Conservation (phyloP, 1,284 basidiomycete genomes). For the Papiliotrema fonsecae region DNA sequence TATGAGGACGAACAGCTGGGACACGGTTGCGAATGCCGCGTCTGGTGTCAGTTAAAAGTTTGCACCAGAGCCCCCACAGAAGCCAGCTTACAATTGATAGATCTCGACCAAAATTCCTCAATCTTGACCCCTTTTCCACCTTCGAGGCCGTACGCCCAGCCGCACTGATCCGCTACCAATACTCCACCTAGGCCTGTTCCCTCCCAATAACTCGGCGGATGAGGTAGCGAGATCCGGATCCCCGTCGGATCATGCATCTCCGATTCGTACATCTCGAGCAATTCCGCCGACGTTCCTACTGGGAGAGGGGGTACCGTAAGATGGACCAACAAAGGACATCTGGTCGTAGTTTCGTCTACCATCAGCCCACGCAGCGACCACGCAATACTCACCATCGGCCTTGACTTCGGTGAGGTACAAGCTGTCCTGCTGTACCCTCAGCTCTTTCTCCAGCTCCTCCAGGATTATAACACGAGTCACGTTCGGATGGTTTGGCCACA, state of each 20-base stretch:
- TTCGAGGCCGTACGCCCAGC: constrained; percentile 62
- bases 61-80: neutral
- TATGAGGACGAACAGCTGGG: constrained; percentile 63
- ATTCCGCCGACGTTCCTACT: constrained; percentile 12
- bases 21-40: constrained; percentile 62
- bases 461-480: constrained; percentile 61
- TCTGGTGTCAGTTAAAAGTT: constrained; percentile 51
- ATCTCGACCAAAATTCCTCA: constrained; percentile 66
- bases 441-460: constrained; percentile 56
- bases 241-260: constrained; percentile 42
- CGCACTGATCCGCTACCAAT: constrained; percentile 71
- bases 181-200: constrained; percentile 55
- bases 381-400: constrained; percentile 30
- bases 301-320: constrained; percentile 42
- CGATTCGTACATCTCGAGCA: constrained; percentile 32
- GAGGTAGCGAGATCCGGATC: constrained; percentile 24
- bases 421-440: constrained; percentile 25
- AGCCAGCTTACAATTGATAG: constrained; percentile 66
- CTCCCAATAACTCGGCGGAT: constrained; percentile 38
- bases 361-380: neutral
- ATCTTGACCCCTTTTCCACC: constrained; percentile 63
- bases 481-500: constrained; percentile 58
- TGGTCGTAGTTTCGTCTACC: constrained; percentile 15
- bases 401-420: constrained; percentile 29
- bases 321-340: constrained; percentile 40